Percentiles rank a stretch among this genome's conserved stretches.
phyloP scores from a whole-genome alignment of 768 basidiomycete species.

The Leccinellum albellum region DNA sequence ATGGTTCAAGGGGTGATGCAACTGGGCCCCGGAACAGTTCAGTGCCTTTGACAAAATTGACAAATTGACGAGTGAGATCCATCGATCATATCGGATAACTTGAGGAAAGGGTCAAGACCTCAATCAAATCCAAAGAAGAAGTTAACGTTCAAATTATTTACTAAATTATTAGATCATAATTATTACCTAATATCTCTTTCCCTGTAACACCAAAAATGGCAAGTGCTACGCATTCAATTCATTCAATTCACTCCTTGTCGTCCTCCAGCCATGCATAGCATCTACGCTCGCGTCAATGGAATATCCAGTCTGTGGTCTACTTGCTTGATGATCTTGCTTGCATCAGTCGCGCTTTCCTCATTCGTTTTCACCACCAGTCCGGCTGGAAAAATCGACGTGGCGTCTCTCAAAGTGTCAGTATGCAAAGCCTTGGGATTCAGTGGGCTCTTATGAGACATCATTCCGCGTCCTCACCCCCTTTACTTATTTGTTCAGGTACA shows the following conservation, averaged over 20 bases:
- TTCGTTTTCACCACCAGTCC: constrained; percentile 59
- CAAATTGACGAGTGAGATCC: neutral
- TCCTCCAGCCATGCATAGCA: constrained; percentile 55
- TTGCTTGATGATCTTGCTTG: constrained; percentile 69
- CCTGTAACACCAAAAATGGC: constrained; percentile 7
- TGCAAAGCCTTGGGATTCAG: neutral
- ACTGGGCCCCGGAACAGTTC: neutral
- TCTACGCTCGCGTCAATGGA: constrained; percentile 70
- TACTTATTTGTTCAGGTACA: constrained; percentile 35
- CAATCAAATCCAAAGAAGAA: neutral
- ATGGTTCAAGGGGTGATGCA: constrained; percentile 3
- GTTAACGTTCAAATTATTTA: neutral
- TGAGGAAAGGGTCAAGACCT: constrained; percentile 7
- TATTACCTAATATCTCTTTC: neutral
- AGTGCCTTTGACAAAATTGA: neutral
- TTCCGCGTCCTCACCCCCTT: constrained; percentile 1
- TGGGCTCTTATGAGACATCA: constrained; percentile 5
- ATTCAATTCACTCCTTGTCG: neutral
- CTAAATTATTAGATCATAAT: neutral
- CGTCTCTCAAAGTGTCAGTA: constrained; percentile 75
- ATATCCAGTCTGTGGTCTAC: constrained; percentile 69
- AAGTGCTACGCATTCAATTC: neutral
- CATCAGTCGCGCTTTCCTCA: constrained; percentile 69
- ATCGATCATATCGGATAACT: too few species aligned
- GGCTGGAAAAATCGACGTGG: constrained; percentile 53